phyloP scores from a whole-genome alignment of 345 rosid species.

The Eucalyptus pauciflora region DNA sequence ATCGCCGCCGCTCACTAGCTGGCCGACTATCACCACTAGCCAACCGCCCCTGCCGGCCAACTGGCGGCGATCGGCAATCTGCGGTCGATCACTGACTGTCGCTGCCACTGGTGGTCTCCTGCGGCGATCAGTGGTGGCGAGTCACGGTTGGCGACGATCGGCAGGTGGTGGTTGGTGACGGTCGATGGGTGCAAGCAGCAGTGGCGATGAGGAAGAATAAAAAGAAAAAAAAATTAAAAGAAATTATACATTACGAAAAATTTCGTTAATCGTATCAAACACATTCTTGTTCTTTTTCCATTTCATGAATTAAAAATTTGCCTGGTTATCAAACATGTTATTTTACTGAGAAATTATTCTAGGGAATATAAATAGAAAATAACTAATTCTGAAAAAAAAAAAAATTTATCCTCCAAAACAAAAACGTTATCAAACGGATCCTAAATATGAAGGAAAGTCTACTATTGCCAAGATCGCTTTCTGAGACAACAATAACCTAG shows the following conservation, averaged over 20 bases:
- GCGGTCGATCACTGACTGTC: too few relatives aligned
- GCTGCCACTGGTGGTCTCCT: too few relatives aligned
- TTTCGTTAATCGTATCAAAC: accelerated
- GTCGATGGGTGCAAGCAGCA: accelerated
- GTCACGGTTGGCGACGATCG: accelerated
- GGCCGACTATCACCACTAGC: too few relatives aligned
- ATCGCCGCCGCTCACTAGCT: too few relatives aligned
- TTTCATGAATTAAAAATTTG: accelerated
- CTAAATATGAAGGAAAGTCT: background rate
- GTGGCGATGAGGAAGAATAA: accelerated
- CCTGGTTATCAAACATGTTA: accelerated
- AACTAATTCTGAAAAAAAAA: accelerated
- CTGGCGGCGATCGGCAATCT: too few relatives aligned
- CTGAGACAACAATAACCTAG: background rate
- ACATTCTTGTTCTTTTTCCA: accelerated
- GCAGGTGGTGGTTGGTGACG: too few relatives aligned
- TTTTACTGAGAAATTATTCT: accelerated
- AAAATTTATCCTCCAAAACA: accelerated
- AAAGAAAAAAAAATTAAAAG: too few relatives aligned
- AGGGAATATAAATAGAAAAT: accelerated
- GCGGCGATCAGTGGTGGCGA: accelerated
- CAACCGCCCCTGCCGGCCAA: too few relatives aligned
- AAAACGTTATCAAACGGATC: accelerated
- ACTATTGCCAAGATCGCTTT: background rate
- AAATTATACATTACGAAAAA: accelerated